Evolutionary conservation across 176 grass and related monocot genomes (phyloP), one percentile per base, ranked within the genome.

Genomic region (Lolium perenne): DNA sequence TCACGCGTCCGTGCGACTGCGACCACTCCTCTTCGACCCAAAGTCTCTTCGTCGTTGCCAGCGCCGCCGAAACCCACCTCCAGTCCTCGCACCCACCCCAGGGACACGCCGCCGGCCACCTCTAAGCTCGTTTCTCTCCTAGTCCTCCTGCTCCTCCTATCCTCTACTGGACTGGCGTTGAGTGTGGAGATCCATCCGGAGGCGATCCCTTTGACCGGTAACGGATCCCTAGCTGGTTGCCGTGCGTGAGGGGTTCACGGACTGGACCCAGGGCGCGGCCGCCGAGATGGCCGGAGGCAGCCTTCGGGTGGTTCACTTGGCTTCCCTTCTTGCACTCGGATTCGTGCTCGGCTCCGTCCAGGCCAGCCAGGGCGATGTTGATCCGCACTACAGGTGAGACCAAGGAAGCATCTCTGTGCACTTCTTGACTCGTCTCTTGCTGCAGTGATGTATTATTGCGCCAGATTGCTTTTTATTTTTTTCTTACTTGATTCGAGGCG

Each of bases 301-400:
- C 47, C 22, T 46, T 69, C 79, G 60, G 83, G 50, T 79, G 45
- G 51, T 63, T 77, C 43, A 86, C 64, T 49, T 93, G 76, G 54
- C 82, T 59, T 83, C 84, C 8, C 78, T 92, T 70, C 18, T 94
- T 7, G 78, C 78, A 29, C 76, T 92, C 63, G 93, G 76, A 50
- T 84, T 95, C 45, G 54, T 61, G 75, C 70, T 90, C 29, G 45
- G 63, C 12, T 54, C 61, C 50, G 83, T 95, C 61, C 85, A 93
- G 21, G 95, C 93, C 46, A 98, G 91, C 64, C 78, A 84, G 41
- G 93, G 96, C 8, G 96, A 98, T 76, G 81, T 67, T 75, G 88
- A 98, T 87, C 93, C 84, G 59, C 54, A 49, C 62, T 98, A 98
- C 84, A 88, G 96, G 96, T 98, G 82, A 77, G 84, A 59, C 63